Base-by-base conservation (phyloP, 495 filamentous ascomycete genomes). In the Podospora conica region DNA sequence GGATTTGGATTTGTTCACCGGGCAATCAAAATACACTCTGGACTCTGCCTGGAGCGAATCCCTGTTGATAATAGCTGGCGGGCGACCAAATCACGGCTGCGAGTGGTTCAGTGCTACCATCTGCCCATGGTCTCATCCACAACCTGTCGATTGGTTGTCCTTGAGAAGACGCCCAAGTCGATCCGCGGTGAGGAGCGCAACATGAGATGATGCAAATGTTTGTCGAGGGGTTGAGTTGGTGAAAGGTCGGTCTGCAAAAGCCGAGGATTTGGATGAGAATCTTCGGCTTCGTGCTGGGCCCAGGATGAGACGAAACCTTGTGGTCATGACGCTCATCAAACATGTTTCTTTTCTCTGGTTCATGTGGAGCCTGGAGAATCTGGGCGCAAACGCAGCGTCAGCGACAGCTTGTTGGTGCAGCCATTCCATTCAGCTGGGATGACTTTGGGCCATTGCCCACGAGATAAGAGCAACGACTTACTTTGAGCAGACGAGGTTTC, bases 11-110 rank as follows among this genome's bases (percentile, higher is more conserved):
- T 33, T 57, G 63, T 33, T 64, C 63, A 58, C 54, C 63, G 63
- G 55, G 63, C 63, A 64, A 64, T 64, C 63, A 64, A 64, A 64
- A 40, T 29, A 27, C 55, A 64, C 63, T 64, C 28, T 64, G 54
- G 18, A 33, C 12, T 29, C 55, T 27, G 55, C 40, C 15, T n/a
- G 40, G 6, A 48, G 40, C 27, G 33, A 27, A 57, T 58, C 63
- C 54, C 55, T 57, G 55, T 24, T 58, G 63, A 64, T 53, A 58
- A 31, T 31, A 55, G 11, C 9, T 25, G 21, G 21, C 28, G 22
- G 29, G 54, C 63, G 15, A 64, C 57, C 28, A 23, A 12, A 61
- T 24, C 29, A 22, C 3, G 31, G 8, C 15, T 57, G 55, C 18
- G 55, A 18, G 40, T 48, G 40, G 40, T 48, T 48, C 40, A n/a